phyloP scores from a whole-genome alignment of 2,329 filamentous ascomycete species.

The Trichoderma semiorbis region DNA sequence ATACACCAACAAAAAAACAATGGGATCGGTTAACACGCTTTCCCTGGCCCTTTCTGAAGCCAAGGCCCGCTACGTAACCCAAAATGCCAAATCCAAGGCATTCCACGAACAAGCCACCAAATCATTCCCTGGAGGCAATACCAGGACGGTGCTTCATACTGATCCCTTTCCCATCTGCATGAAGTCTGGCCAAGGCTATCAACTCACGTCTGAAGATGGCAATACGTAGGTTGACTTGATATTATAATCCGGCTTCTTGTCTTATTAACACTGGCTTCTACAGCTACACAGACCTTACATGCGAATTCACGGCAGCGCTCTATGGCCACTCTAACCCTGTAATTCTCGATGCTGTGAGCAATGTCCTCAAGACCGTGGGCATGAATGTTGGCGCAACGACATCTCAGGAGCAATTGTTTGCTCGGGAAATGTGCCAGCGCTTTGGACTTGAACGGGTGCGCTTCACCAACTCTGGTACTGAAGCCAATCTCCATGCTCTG shows the following conservation, averaged over 20 bases:
- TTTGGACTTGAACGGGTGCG: conserved; percentile 56
- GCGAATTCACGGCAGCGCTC: conserved; percentile 62
- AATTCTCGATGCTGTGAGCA: conserved; percentile 47
- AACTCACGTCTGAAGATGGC: conserved; percentile 41
- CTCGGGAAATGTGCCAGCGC: conserved; percentile 48
- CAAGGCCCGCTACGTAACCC: conserved; percentile 31
- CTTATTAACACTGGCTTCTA: not conserved
- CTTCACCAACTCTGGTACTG: conserved; percentile 64
- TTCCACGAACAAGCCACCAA: conserved; percentile 38
- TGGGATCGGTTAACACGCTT: not conserved
- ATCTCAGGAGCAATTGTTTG: conserved; percentile 49
- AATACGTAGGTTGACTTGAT: conserved; percentile 28
- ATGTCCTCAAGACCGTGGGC: conserved; percentile 44
- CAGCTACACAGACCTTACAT: conserved; percentile 57
- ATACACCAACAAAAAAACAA: not conserved
- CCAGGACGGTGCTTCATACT: conserved; percentile 42
- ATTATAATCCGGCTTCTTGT: not conserved
- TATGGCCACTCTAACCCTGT: conserved; percentile 61
- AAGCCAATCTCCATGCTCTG: conserved; percentile 60
- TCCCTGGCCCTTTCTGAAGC: conserved; percentile 33
- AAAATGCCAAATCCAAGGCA: conserved; percentile 37
- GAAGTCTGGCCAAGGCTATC: conserved; percentile 34
- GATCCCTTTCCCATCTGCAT: conserved; percentile 43
- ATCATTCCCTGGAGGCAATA: conserved; percentile 45
- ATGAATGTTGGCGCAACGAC: conserved; percentile 54